Evolutionary conservation across 352 stramenopile genomes (phyloP).

Genomic region (Phytophthora pisi): DNA sequence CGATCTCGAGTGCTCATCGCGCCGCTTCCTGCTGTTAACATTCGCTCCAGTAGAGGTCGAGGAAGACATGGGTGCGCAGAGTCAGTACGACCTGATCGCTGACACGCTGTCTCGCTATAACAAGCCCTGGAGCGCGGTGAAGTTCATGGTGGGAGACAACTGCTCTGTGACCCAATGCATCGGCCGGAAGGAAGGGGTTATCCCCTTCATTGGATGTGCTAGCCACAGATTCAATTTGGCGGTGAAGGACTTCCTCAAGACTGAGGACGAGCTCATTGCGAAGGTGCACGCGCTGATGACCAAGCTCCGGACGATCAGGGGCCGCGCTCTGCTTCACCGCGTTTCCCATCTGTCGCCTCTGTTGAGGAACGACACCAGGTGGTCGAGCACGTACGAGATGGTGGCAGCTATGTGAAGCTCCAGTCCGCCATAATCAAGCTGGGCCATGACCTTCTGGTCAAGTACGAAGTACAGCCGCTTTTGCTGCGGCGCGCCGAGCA

Average conservation of each 20-base stretch:
- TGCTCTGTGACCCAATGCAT: conserved; percentile 6
- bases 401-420: too few species aligned
- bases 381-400: too few species aligned
- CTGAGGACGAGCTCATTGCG: neutral
- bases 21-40: neutral
- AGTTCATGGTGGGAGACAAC: conserved; percentile 19
- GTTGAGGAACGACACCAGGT: too few species aligned
- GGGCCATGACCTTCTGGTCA: too few species aligned
- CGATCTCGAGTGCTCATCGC: neutral
- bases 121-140: conserved; percentile 13
- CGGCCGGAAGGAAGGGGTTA: neutral
- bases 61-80: conserved; percentile 19
- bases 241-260: conserved; percentile 14
- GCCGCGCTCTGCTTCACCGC: too few species aligned
- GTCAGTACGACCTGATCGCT: conserved; percentile 19
- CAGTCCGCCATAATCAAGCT: too few species aligned
- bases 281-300: too few species aligned
- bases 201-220: conserved; percentile 24
- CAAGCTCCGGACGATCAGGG: too few species aligned
- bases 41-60: conserved; percentile 19
- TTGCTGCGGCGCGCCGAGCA: too few species aligned
- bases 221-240: conserved; percentile 25
- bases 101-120: conserved; percentile 13
- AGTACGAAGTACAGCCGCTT: too few species aligned
- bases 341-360: too few species aligned